These are phyloP conservation scores for Fusarium napiforme DNA, from an alignment of 2,329 filamentous ascomycete genomes.

Conservation along the genomic window DNA sequence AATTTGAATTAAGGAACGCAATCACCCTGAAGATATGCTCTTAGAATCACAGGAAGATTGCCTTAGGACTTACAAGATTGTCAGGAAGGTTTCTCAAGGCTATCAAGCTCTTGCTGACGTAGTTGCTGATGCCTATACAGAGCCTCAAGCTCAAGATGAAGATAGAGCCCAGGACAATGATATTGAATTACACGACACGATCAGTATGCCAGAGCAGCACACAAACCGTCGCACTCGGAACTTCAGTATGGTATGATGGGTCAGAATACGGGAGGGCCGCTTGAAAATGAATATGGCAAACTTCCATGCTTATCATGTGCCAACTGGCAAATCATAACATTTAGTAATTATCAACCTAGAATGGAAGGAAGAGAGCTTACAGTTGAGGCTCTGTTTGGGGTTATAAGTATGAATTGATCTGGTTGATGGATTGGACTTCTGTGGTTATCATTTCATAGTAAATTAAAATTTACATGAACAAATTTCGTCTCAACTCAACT, in stretches of 20 bases:
- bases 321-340: background rate
- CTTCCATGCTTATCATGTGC: background rate
- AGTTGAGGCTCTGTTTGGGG: background rate
- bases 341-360: background rate
- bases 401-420: background rate
- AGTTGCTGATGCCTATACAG: background rate
- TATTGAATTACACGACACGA: background rate
- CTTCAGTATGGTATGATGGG: background rate
- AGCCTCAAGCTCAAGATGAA: background rate
- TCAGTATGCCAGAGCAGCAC: background rate
- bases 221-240: background rate
- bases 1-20: background rate
- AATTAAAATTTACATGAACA: background rate
- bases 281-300: conserved; percentile 5
- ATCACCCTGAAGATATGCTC: background rate
- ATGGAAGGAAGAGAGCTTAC: too few species aligned
- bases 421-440: too few species aligned
- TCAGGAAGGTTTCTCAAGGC: background rate
- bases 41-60: fast-evolving
- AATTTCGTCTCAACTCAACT: background rate
- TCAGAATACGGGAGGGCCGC: background rate
- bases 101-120: background rate
- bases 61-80: background rate
- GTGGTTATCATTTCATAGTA: background rate
- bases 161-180: background rate